Conservation (phyloP, 768 basidiomycete genomes). For the Lactarius psammicola region DNA sequence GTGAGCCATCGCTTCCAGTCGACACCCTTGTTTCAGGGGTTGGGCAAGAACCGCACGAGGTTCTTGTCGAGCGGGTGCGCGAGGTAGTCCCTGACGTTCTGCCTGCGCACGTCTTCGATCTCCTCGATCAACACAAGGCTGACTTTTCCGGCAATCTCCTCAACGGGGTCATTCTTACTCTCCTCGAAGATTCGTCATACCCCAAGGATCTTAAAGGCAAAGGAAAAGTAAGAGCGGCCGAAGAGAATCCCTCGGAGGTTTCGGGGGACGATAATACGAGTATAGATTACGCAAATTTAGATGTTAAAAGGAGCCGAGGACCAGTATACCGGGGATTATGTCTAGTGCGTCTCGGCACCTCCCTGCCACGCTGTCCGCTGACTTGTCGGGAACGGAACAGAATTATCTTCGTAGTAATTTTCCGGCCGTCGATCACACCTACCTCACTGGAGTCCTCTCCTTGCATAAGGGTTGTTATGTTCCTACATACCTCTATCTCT, state of each 20-base stretch:
- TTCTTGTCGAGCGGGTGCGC: constrained; percentile 49
- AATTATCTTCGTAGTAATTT: constrained; percentile 56
- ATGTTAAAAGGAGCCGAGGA: constrained; percentile 46
- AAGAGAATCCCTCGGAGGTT: constrained; percentile 26
- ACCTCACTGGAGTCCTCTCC: constrained; percentile 48
- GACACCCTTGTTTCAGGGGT: background rate
- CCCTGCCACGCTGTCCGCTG: constrained; percentile 13
- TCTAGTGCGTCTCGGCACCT: constrained; percentile 42
- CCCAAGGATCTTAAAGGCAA: constrained; percentile 51
- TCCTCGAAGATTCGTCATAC: constrained; percentile 63
- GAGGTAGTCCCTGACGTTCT: constrained; percentile 73
- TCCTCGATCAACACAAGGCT: constrained; percentile 47
- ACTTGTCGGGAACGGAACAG: constrained; percentile 38
- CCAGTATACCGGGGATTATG: constrained; percentile 49
- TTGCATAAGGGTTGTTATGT: constrained; percentile 54
- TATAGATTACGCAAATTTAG: constrained; percentile 53
- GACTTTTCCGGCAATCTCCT: constrained; percentile 42
- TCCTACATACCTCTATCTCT: constrained; percentile 57
- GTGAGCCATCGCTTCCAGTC: background rate
- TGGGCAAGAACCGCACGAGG: constrained; percentile 27
- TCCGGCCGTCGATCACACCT: constrained; percentile 53
- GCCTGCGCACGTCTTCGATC: constrained; percentile 48
- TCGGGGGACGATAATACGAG: constrained; percentile 36
- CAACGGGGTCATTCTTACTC: constrained; percentile 53
- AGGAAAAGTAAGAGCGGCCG: constrained; percentile 40